A percentile compares a stretch with the other conserved stretches of the same genome.
phyloP scores from a whole-genome alignment of 768 basidiomycete genomes.

The Pholiota conissans region DNA sequence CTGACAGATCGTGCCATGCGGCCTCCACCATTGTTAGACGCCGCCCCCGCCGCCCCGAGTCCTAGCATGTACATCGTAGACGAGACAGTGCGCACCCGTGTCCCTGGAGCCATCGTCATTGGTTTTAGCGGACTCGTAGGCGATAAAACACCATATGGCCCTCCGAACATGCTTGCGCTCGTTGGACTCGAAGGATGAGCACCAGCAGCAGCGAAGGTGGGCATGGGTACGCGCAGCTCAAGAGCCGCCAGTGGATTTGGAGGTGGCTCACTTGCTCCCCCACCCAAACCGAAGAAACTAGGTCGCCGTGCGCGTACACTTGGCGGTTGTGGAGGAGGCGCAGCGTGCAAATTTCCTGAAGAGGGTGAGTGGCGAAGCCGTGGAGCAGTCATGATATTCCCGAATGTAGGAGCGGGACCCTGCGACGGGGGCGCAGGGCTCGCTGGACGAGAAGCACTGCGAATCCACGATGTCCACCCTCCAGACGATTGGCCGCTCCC shows the following conservation, averaged over 20 bases:
- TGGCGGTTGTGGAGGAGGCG: constrained; percentile 11
- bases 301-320: constrained; percentile 8
- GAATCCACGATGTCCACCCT: constrained; percentile 61
- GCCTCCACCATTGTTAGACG: background rate
- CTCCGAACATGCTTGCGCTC: background rate
- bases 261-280: constrained; percentile 7
- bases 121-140: constrained; percentile 15
- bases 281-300: constrained; percentile 17
- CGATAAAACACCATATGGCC: constrained; percentile 11
- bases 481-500: background rate
- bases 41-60: constrained; percentile 36
- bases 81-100: constrained; percentile 49
- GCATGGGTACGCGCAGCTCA: constrained; percentile 61
- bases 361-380: constrained; percentile 53
- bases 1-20: background rate
- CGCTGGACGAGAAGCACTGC: constrained; percentile 39
- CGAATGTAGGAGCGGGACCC: constrained; percentile 56
- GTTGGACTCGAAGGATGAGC: constrained; percentile 5
- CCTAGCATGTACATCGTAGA: constrained; percentile 66
- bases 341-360: constrained; percentile 6
- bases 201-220: constrained; percentile 30
- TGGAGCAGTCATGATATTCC: constrained; percentile 68
- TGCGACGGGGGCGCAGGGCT: constrained; percentile 31
- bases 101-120: constrained; percentile 14
- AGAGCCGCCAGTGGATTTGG: constrained; percentile 46